Conservation (phyloP, 805 yeast genomes). For the Metschnikowia picachoensis region DNA sequence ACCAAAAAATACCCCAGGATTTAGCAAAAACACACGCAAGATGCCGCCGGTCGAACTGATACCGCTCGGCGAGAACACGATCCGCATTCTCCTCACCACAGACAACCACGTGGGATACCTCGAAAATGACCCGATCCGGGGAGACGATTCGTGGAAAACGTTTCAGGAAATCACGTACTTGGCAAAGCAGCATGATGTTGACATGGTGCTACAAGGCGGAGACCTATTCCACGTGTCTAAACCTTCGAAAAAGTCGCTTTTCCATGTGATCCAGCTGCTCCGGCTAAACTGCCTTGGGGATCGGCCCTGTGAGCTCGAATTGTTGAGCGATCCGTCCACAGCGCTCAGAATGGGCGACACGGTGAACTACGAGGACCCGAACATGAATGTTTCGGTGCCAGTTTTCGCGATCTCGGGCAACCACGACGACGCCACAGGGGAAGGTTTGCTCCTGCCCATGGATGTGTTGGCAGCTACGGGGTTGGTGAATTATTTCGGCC, state of each 20-base stretch:
- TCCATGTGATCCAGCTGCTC: slow-evolving; percentile 71
- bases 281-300: slow-evolving; percentile 77
- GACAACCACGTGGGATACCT: slow-evolving; percentile 95
- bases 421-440: slow-evolving; percentile 95
- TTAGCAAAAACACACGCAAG: neutral
- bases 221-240: slow-evolving; percentile 89
- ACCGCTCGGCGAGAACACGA: slow-evolving; percentile 58
- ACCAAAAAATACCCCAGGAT: too few species aligned
- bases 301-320: slow-evolving; percentile 78
- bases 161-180: slow-evolving; percentile 77
- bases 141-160: slow-evolving; percentile 84
- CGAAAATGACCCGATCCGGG: slow-evolving; percentile 85
- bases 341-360: slow-evolving; percentile 60
- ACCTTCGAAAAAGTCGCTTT: slow-evolving; percentile 83
- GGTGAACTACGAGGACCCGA: slow-evolving; percentile 88
- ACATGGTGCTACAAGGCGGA: slow-evolving; percentile 88
- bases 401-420: slow-evolving; percentile 92
- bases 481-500: slow-evolving; percentile 84
- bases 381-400: slow-evolving; percentile 83
- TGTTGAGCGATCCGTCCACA: slow-evolving; percentile 71
- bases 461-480: slow-evolving; percentile 83
- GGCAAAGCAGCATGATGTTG: slow-evolving; percentile 69
- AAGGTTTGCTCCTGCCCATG: slow-evolving; percentile 74
- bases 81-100: slow-evolving; percentile 78
- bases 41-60: slow-evolving; percentile 42